Evolutionary conservation across 345 rosid genomes (phyloP), one percentile per base, ranked within the genome.

Genomic region (Eucalyptus cloeziana): DNA sequence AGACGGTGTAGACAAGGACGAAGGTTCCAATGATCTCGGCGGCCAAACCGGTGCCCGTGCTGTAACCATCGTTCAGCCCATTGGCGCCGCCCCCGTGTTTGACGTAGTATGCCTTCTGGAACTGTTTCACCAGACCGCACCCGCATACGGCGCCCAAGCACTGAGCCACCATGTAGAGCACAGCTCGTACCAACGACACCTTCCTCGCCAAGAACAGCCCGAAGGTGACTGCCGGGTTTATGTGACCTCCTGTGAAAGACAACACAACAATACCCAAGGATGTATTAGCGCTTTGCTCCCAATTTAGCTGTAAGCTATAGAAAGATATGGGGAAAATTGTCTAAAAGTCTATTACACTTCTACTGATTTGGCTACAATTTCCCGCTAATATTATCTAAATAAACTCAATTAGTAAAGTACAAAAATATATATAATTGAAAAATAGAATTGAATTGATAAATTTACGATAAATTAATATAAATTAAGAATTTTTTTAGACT

Each of bases 1-100:
- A 93, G 52, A 93, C 93, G 22, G 94, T 92, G 92, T 93, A 93
- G 88, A 93, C 94, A 47, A 93, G 94, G 83, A 93, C 94, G 58
- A 92, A 93, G 47, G 94, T 93, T 5, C 94, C 94, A 47, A 92
- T 92, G 86, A 93, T 93, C 89, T 93, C 94, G 4, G 93, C 94
- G 5, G 92, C 94, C 79, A 93, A 58, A 13, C 93, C 94, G 19
- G 93, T 93, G 79, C 94, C 93, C 24, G 15, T 93, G 90, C 92
- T 93, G 90, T 91, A 93, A 27, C 93, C 94, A 1, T 10, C 56
- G 7, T 6, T 80, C 5, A 93, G 89, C 80, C 16, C 88, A 19
- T 93, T 93, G 33, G 94, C 94, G 67, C 94, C 94, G 52, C 94
- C 94, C 21, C 93, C 93, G 6, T 93, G 88, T 4, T 86, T 27